Conservation (phyloP, 257 asterid species). For the Solanum sejunctum region DNA sequence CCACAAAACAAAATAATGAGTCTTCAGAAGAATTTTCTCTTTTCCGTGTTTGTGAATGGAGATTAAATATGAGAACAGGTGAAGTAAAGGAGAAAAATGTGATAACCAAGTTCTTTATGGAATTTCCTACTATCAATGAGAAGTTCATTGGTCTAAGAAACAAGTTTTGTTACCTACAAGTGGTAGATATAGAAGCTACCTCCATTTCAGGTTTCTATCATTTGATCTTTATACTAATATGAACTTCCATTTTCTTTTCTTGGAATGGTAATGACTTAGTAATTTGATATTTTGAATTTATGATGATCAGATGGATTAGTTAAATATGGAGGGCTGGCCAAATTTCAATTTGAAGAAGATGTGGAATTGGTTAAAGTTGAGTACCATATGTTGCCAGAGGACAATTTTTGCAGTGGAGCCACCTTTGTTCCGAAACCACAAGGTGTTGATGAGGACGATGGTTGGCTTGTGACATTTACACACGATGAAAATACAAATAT, state of each 20-base stretch:
- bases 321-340: neutral
- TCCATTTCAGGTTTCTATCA: constrained; percentile 26
- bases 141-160: constrained; percentile 20
- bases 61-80: constrained; percentile 36
- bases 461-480: constrained; percentile 18
- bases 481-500: constrained; percentile 8
- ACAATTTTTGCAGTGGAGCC: constrained; percentile 10
- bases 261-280: neutral
- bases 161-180: constrained; percentile 42
- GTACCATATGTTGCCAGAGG: constrained; percentile 9
- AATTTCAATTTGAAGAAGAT: neutral
- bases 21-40: constrained; percentile 16
- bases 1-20: neutral
- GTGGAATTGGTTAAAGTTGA: neutral
- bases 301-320: neutral
- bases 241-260: neutral
- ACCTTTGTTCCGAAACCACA: constrained; percentile 8
- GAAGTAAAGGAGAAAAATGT: constrained; percentile 37
- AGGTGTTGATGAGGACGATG: constrained; percentile 15
- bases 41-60: constrained; percentile 50
- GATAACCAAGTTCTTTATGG: constrained; percentile 38
- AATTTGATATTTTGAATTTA: too few species aligned
- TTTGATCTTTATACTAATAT: neutral
- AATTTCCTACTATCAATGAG: constrained; percentile 53
- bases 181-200: constrained; percentile 26